phyloP scores from a whole-genome alignment of 2,329 filamentous ascomycete species.

The Paramyrothecium sp. region DNA sequence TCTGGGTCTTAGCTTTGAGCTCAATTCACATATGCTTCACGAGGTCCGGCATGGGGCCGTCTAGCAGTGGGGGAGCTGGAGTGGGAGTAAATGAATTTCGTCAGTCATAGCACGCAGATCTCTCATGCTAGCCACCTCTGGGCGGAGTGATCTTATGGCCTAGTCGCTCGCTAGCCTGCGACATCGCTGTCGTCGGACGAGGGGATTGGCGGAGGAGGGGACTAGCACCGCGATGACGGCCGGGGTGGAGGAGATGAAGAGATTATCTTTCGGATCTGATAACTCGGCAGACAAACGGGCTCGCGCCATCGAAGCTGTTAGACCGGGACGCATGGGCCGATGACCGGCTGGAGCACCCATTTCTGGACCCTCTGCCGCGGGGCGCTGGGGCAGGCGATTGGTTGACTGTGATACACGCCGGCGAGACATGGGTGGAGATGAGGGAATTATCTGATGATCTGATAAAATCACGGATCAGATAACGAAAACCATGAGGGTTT shows the following conservation, averaged over 20 bases:
- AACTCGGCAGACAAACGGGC: neutral
- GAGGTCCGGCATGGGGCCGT: too few species aligned
- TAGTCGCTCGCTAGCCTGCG: neutral
- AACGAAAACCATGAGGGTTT: constrained; percentile 18
- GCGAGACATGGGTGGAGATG: constrained; percentile 27
- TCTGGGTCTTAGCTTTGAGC: too few species aligned
- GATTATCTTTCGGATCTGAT: neutral
- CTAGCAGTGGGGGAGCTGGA: neutral
- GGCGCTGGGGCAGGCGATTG: neutral
- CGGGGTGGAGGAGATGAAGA: neutral
- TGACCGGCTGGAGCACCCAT: neutral
- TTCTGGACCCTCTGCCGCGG: neutral
- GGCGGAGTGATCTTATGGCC: neutral
- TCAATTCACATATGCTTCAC: too few species aligned
- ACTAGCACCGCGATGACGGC: neutral
- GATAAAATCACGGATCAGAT: constrained; percentile 46
- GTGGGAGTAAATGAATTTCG: neutral
- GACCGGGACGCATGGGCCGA: neutral
- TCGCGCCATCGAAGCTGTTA: neutral
- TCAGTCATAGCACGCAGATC: neutral
- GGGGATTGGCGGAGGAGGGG: neutral
- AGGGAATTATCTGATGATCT: constrained; percentile 55
- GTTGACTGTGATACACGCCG: neutral
- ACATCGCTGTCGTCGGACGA: neutral
- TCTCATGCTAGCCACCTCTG: neutral